phyloP scores from a whole-genome alignment of 176 grass and related monocot genomes.

The Zizania latifolia region DNA sequence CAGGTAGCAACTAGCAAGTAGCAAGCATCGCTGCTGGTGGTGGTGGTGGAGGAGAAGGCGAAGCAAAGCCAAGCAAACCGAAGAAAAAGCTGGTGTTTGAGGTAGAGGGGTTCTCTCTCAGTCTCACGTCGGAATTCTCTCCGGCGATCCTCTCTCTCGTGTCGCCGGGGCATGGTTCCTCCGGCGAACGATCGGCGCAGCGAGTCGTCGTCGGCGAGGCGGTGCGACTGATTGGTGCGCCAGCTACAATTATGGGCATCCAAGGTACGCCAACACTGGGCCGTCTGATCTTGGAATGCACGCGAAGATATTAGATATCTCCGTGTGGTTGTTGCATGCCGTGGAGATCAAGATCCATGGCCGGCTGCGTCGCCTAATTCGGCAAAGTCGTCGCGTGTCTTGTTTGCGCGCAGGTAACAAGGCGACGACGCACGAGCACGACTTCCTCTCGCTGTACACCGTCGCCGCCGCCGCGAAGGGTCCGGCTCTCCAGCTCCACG shows the following conservation, averaged over 20 bases:
- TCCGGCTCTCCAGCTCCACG: slow-evolving; percentile 45
- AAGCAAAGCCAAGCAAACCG: neutral
- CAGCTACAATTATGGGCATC: slow-evolving; percentile 52
- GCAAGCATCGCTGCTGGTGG: too few species aligned
- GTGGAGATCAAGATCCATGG: neutral
- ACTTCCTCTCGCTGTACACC: slow-evolving; percentile 75
- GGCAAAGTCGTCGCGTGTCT: neutral
- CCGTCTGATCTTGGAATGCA: too few species aligned
- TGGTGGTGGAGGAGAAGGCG: neutral
- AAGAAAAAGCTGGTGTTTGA: neutral
- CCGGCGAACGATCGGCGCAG: neutral
- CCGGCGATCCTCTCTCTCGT: neutral
- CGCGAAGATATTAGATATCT: neutral
- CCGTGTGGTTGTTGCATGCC: neutral
- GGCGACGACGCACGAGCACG: slow-evolving; percentile 64
- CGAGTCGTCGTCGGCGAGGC: neutral
- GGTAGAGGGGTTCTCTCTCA: neutral
- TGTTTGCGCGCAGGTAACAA: slow-evolving; percentile 48
- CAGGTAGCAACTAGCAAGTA: neutral
- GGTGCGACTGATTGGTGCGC: neutral
- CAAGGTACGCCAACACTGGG: slow-evolving; percentile 44
- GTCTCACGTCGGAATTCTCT: neutral
- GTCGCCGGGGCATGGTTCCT: neutral
- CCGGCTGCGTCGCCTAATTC: neutral
- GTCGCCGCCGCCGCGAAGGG: slow-evolving; percentile 34